Conservation (phyloP, 179 eudicot species). For the Silene coronaria region DNA sequence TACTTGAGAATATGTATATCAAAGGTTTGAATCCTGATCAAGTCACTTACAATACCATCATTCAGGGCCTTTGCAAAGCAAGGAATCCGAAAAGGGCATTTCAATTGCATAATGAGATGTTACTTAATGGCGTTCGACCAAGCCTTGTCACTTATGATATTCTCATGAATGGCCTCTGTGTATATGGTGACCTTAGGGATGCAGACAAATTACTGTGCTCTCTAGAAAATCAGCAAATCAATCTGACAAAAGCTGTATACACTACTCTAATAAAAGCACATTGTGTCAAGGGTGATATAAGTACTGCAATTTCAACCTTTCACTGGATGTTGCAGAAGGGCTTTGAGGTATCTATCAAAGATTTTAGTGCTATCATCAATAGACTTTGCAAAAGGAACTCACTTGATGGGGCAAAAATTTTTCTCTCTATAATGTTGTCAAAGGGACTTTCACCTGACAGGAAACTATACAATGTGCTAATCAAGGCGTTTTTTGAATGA, state of each 20-base stretch:
- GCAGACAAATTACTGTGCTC: conserved; percentile 48
- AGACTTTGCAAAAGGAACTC: conserved; percentile 71
- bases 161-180: conserved; percentile 68
- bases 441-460: conserved; percentile 49
- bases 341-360: conserved; percentile 55
- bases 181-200: conserved; percentile 40
- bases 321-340: conserved; percentile 55
- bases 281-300: conserved; percentile 70
- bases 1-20: conserved; percentile 45
- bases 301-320: conserved; percentile 44
- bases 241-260: conserved; percentile 60
- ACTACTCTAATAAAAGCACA: conserved; percentile 71
- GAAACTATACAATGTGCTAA: conserved; percentile 40
- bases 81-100: conserved; percentile 41
- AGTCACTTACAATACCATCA: conserved; percentile 58
- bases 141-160: conserved; percentile 59
- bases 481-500: conserved; percentile 30
- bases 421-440: conserved; percentile 52
- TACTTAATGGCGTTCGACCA: conserved; percentile 46
- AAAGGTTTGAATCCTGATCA: conserved; percentile 64
- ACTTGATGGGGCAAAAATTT: conserved; percentile 49
- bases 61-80: conserved; percentile 58
- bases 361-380: conserved; percentile 71
- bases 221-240: conserved; percentile 40
- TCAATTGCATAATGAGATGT: conserved; percentile 51